Conservation (phyloP, 2,329 filamentous ascomycete genomes). For the Tolypocladium sp. region DNA sequence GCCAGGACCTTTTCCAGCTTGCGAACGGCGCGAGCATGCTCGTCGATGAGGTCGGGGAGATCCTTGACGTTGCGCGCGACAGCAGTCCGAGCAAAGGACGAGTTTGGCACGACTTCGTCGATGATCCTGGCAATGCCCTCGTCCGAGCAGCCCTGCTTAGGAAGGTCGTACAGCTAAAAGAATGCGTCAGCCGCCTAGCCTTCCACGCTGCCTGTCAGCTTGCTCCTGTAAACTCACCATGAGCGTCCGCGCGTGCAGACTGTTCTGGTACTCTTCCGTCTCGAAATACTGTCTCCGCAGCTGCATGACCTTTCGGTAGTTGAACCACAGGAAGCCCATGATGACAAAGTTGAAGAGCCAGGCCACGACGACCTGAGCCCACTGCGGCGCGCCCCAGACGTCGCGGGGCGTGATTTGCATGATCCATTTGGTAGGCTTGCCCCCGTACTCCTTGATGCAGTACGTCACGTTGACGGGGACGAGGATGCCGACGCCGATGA, state of each 20-base stretch:
- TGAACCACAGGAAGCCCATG: constrained; percentile 78
- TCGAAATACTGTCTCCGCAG: constrained; percentile 75
- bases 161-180: constrained; percentile 70
- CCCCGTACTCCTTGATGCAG: constrained; percentile 14
- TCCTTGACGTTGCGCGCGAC: constrained; percentile 90
- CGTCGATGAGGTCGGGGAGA: constrained; percentile 72
- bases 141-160: constrained; percentile 65
- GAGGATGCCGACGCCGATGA: constrained; percentile 68
- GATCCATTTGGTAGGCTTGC: constrained; percentile 33
- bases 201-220: background rate
- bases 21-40: constrained; percentile 74
- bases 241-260: constrained; percentile 66
- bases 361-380: constrained; percentile 49
- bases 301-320: constrained; percentile 65
- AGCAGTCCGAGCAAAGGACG: constrained; percentile 68
- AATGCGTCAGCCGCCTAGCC: constrained; percentile 3
- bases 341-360: constrained; percentile 67
- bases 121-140: constrained; percentile 82
- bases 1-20: constrained; percentile 76
- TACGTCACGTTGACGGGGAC: constrained; percentile 68
- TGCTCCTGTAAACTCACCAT: constrained; percentile 38
- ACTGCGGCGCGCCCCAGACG: constrained; percentile 42
- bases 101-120: constrained; percentile 69
- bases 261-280: constrained; percentile 78
- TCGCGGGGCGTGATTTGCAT: constrained; percentile 50